Conservation (phyloP, 306 rosid species). For the Macrotyloma uniflorum region DNA sequence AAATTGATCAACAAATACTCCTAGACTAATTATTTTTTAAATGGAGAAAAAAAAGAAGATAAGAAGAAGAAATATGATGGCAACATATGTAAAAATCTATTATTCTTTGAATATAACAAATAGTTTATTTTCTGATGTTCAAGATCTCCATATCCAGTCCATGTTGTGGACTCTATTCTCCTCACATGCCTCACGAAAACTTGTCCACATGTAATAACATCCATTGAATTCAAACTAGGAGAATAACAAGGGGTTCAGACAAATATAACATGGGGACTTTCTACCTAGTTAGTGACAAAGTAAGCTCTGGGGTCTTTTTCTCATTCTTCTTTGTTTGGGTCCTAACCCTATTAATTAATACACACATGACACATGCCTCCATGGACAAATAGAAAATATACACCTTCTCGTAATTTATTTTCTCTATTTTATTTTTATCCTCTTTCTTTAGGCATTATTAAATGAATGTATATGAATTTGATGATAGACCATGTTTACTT, state of each 20-base stretch:
- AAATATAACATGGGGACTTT: conserved; percentile 28
- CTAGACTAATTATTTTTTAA: too few relatives aligned
- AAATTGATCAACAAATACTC: too few relatives aligned
- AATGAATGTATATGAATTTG: too few relatives aligned
- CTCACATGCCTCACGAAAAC: conserved; percentile 30
- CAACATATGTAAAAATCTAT: not conserved
- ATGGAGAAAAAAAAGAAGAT: too few relatives aligned
- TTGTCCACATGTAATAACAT: conserved; percentile 12
- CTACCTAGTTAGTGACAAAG: not conserved
- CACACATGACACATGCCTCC: conserved; percentile 29
- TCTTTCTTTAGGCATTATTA: not conserved
- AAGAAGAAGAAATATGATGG: too few relatives aligned
- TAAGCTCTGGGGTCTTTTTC: not conserved
- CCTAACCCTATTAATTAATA: not conserved
- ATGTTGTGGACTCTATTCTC: conserved; percentile 18
- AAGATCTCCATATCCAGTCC: conserved; percentile 39
- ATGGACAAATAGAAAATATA: not conserved
- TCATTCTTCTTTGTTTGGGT: not conserved
- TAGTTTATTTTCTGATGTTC: not conserved
- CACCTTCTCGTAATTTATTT: not conserved
- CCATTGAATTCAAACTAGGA: conserved; percentile 47
- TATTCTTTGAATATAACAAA: not conserved
- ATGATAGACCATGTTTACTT: too few relatives aligned
- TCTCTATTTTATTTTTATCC: not conserved
- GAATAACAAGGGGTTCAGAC: not conserved